Evolutionary conservation across 2,329 filamentous ascomycete species (phyloP).

Genomic region (Beauveria scarabaeidicola): DNA sequence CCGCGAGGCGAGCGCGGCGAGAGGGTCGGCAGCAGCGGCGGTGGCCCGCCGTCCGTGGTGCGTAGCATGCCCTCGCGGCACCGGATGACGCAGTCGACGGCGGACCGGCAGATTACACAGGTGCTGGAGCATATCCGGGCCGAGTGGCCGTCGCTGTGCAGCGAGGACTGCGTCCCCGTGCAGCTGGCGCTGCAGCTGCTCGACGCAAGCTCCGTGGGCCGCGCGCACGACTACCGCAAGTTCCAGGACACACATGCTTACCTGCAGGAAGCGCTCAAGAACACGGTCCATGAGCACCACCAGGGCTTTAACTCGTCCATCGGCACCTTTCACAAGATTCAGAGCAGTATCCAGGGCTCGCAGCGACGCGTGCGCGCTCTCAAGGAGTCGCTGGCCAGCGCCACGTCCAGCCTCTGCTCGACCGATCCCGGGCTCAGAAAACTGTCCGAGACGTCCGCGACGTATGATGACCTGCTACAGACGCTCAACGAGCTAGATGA

Average conservation of each 20-base stretch:
- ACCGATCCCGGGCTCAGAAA: constrained; percentile 89
- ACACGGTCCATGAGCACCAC: constrained; percentile 96
- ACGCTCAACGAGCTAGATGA: constrained; percentile 79
- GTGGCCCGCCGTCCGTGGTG: constrained; percentile 21
- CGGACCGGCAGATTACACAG: constrained; percentile 48
- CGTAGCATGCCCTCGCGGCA: constrained; percentile 28
- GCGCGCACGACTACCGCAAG: constrained; percentile 77
- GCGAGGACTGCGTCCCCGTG: constrained; percentile 81
- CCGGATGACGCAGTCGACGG: constrained; percentile 36
- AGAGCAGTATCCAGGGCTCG: constrained; percentile 81
- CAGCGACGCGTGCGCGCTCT: constrained; percentile 77
- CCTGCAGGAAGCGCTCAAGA: constrained; percentile 86
- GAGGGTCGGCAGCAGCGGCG: constrained; percentile 31
- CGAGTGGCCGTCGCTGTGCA: constrained; percentile 89
- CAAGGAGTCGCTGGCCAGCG: constrained; percentile 72
- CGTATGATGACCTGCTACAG: constrained; percentile 83
- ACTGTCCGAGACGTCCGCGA: constrained; percentile 76
- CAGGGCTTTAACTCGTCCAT: constrained; percentile 99
- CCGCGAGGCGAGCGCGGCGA: constrained; percentile 24
- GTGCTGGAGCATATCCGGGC: constrained; percentile 75
- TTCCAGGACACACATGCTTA: constrained; percentile 79
- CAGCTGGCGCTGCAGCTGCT: constrained; percentile 92
- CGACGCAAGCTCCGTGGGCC: constrained; percentile 85
- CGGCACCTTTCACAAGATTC: constrained; percentile 97
- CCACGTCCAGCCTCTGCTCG: constrained; percentile 72